Evolutionary conservation across 2,329 filamentous ascomycete species (phyloP).

Genomic region (Aspergillus viridinutans): DNA sequence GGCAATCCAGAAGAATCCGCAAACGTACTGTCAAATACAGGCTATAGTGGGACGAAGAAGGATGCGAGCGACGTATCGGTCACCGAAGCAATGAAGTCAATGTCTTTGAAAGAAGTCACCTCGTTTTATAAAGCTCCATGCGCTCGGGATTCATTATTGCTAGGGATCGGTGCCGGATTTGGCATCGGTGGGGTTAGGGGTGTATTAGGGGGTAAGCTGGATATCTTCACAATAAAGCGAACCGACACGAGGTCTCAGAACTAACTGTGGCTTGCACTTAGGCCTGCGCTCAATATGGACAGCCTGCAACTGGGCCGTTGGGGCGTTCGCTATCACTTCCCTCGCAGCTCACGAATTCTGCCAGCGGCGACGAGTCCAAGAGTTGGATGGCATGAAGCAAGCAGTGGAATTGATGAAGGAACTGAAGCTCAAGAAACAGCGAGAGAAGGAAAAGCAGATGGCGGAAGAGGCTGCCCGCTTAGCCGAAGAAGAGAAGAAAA

Average conservation of each 20-base stretch:
- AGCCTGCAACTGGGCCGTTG: slow-evolving; percentile 82
- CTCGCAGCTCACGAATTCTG: slow-evolving; percentile 79
- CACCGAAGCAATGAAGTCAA: slow-evolving; percentile 39
- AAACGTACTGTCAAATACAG: slow-evolving; percentile 54
- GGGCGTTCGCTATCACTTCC: slow-evolving; percentile 66
- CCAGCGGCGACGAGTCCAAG: slow-evolving; percentile 66
- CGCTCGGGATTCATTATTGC: slow-evolving; percentile 73
- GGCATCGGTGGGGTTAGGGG: slow-evolving; percentile 69
- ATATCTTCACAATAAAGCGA: not conserved
- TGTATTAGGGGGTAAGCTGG: slow-evolving; percentile 64
- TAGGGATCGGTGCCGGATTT: slow-evolving; percentile 77
- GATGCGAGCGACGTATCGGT: slow-evolving; percentile 40
- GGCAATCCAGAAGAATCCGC: slow-evolving; percentile 47
- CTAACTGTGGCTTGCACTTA: slow-evolving; percentile 13
- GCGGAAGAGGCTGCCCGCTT: slow-evolving; percentile 31
- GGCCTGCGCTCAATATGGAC: slow-evolving; percentile 56
- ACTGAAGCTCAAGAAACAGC: slow-evolving; percentile 64
- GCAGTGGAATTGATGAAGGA: slow-evolving; percentile 77
- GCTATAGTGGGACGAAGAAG: slow-evolving; percentile 58
- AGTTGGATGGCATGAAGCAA: slow-evolving; percentile 78
- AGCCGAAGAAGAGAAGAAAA: slow-evolving; percentile 37
- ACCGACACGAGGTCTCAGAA: not conserved
- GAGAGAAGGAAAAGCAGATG: slow-evolving; percentile 41
- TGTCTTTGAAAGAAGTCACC: slow-evolving; percentile 49
- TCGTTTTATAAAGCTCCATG: slow-evolving; percentile 77